phyloP scores from a whole-genome alignment of 148 eudicot genomes.

The Persicaria maculosa region DNA sequence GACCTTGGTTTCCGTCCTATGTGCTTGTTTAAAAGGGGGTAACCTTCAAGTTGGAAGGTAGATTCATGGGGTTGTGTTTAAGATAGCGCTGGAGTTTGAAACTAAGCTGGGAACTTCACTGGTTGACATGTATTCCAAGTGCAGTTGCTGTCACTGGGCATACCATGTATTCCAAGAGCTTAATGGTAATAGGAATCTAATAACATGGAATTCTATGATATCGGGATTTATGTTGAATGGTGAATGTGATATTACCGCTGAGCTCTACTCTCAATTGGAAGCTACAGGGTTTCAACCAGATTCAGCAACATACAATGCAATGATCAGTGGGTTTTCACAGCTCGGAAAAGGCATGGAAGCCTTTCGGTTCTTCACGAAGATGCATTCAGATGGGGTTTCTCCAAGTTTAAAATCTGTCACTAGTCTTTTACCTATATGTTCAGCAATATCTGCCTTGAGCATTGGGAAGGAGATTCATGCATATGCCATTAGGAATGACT shows the following conservation, averaged over 20 bases:
- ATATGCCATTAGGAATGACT: constrained; percentile 33
- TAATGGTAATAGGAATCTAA: constrained; percentile 41
- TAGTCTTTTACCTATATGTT: constrained; percentile 58
- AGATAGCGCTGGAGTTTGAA: constrained; percentile 35
- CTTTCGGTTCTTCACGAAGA: constrained; percentile 47
- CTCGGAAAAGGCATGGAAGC: constrained; percentile 52
- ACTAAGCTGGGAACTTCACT: constrained; percentile 65
- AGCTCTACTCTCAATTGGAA: constrained; percentile 44
- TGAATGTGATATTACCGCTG: constrained; percentile 41
- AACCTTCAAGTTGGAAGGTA: constrained; percentile 52
- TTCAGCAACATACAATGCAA: constrained; percentile 77
- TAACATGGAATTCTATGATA: constrained; percentile 77
- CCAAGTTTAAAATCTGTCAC: constrained; percentile 55
- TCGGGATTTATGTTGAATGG: constrained; percentile 58
- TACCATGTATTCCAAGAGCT: constrained; percentile 49
- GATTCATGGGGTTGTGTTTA: constrained; percentile 53
- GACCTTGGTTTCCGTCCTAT: constrained; percentile 54
- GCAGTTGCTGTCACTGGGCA: constrained; percentile 46
- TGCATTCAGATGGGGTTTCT: constrained; percentile 34
- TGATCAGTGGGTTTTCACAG: constrained; percentile 64
- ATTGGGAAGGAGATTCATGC: constrained; percentile 66
- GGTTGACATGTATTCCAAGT: constrained; percentile 71
- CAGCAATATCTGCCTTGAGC: constrained; percentile 33
- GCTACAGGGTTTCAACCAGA: constrained; percentile 52
- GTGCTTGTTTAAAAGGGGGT: constrained; percentile 46